phyloP scores from a whole-genome alignment of 202 grass and related monocot species.

The Digitaria exilis region DNA sequence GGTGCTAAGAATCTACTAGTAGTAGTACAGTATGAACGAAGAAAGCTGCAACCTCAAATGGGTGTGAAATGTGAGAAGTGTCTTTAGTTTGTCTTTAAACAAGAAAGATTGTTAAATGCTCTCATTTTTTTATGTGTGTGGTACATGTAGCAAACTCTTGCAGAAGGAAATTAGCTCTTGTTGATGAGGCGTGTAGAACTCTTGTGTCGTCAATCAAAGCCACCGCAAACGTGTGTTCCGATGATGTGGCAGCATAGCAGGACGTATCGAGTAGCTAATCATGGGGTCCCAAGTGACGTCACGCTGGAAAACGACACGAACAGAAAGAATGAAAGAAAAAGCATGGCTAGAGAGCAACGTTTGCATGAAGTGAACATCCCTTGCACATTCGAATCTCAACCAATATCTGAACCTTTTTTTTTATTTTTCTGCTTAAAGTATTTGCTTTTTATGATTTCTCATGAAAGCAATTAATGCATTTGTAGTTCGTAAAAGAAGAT shows the following conservation, averaged over 20 bases:
- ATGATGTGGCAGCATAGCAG: not conserved
- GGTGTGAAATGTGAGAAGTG: not conserved
- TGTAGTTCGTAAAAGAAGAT: too few species aligned
- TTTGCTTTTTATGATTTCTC: not conserved
- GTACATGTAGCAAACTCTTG: not conserved
- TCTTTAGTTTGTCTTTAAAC: too few species aligned
- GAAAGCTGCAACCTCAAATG: not conserved
- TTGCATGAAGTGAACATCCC: not conserved
- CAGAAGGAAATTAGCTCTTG: not conserved
- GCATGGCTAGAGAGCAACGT: not conserved
- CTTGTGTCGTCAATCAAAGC: not conserved
- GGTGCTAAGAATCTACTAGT: too few species aligned
- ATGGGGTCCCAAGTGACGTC: not conserved
- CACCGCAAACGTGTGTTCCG: not conserved
- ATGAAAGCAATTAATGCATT: not conserved
- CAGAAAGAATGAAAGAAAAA: not conserved
- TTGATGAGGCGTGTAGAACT: constrained; percentile 9
- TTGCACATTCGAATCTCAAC: not conserved
- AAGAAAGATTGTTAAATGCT: not conserved
- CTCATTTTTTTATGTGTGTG: not conserved
- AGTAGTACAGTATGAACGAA: too few species aligned
- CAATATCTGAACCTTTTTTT: not conserved
- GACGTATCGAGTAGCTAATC: not conserved
- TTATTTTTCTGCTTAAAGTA: not conserved
- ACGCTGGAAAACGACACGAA: not conserved